Percentiles rank a stretch among this genome's conserved stretches.
Evolutionary conservation across 345 rosid species (phyloP).

Genomic region (Clausena lansium): DNA sequence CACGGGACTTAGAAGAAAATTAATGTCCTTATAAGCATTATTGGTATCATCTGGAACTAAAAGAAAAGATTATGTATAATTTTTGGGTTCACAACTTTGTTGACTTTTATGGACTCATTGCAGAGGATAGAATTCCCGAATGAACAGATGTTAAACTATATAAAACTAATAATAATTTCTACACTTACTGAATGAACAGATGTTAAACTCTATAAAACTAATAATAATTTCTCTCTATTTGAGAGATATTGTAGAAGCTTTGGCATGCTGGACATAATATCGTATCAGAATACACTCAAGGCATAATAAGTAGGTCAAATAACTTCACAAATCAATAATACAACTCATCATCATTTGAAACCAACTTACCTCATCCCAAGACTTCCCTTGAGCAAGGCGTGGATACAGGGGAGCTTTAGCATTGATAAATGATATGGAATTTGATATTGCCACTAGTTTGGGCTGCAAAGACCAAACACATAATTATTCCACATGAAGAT

Average conservation of each 20-base stretch:
- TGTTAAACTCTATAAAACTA: background rate
- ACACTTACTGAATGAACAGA: background rate
- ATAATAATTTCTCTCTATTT: background rate
- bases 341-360: background rate
- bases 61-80: background rate
- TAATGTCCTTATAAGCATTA: background rate
- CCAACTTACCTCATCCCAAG: conserved; percentile 82
- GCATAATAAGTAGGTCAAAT: background rate
- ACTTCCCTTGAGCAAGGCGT: conserved; percentile 88
- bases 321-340: background rate
- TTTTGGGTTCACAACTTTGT: conserved; percentile 5
- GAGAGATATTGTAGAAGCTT: background rate
- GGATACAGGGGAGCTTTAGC: conserved; percentile 92
- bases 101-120: conserved; percentile 4
- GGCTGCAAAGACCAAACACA: conserved; percentile 56
- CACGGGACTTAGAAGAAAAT: background rate
- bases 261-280: background rate
- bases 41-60: background rate
- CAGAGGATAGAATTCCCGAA: background rate
- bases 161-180: no score
- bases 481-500: conserved; percentile 18
- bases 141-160: no score
- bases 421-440: conserved; percentile 52
- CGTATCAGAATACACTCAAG: background rate
- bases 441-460: conserved; percentile 67